These are phyloP conservation scores for Epichloe sylvatica DNA, from an alignment of 2,329 filamentous ascomycete genomes.

Conservation along the genomic window DNA sequence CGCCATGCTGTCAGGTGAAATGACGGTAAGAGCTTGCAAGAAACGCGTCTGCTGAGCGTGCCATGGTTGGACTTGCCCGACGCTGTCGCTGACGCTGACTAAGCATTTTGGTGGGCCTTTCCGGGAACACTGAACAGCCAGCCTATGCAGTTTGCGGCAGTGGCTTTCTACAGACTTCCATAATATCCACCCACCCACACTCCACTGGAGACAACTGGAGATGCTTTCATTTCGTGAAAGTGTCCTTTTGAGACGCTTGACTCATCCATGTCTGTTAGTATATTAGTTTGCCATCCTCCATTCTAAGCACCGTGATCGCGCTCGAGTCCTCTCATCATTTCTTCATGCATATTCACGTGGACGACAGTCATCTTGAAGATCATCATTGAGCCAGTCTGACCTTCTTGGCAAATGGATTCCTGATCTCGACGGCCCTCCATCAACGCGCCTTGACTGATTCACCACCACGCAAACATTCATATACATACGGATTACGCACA, in stretches of 20 bases:
- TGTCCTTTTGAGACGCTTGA: slow-evolving; percentile 8
- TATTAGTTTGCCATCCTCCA: background rate
- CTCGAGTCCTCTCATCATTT: background rate
- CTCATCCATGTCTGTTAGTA: slow-evolving; percentile 5
- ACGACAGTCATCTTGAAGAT: too few species aligned
- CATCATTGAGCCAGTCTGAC: too few species aligned
- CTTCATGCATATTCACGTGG: too few species aligned
- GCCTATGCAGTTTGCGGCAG: background rate
- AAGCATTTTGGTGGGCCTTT: background rate
- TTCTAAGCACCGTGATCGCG: background rate
- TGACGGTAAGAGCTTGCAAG: background rate
- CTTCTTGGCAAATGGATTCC: too few species aligned
- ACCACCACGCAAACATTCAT: background rate
- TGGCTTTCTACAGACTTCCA: slow-evolving; percentile 1
- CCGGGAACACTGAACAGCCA: background rate
- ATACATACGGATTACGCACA: background rate
- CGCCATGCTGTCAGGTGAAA: background rate
- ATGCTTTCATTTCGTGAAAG: slow-evolving; percentile 3
- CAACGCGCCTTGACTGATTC: background rate
- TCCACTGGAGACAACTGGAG: background rate
- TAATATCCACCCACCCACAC: background rate
- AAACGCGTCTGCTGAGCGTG: too few species aligned
- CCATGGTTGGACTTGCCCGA: background rate
- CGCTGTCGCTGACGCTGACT: background rate
- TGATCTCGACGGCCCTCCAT: too few species aligned